phyloP scores from a whole-genome alignment of 441 rosid species.

The Pelargonium myrrhifolium region DNA sequence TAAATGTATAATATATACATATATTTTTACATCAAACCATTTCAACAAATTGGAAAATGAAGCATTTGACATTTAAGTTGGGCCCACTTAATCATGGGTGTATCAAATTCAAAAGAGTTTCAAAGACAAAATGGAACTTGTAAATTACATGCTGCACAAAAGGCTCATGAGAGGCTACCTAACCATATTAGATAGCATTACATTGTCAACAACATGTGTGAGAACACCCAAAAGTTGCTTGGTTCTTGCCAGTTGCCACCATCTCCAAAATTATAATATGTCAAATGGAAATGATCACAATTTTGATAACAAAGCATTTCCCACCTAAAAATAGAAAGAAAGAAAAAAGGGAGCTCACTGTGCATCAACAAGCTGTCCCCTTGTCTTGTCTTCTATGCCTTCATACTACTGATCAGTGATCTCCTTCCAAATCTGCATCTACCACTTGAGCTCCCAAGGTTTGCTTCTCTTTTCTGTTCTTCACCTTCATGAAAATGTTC shows the following conservation, averaged over 20 bases:
- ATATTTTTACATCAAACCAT: not conserved
- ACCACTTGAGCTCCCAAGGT: not conserved
- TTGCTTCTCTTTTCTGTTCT: not conserved
- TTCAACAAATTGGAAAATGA: not conserved
- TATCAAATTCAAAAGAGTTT: not conserved
- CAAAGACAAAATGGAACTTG: not conserved
- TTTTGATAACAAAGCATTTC: not conserved
- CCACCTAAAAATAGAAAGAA: not conserved
- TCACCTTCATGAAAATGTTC: not conserved
- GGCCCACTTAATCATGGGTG: not conserved
- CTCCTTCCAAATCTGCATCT: not conserved
- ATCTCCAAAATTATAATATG: not conserved
- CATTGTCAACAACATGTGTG: constrained; percentile 1
- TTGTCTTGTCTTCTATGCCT: not conserved
- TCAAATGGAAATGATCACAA: not conserved
- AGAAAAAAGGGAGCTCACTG: no score
- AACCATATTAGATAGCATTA: not conserved
- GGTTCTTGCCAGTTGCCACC: not conserved
- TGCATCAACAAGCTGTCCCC: not conserved
- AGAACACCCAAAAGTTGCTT: not conserved
- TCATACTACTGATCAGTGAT: not conserved
- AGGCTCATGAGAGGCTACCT: not conserved
- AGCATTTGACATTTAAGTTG: not conserved
- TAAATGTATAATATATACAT: no score
- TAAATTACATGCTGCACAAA: not conserved